Base-by-base conservation (phyloP, 768 basidiomycete genomes). In the Lentinula sp. region DNA sequence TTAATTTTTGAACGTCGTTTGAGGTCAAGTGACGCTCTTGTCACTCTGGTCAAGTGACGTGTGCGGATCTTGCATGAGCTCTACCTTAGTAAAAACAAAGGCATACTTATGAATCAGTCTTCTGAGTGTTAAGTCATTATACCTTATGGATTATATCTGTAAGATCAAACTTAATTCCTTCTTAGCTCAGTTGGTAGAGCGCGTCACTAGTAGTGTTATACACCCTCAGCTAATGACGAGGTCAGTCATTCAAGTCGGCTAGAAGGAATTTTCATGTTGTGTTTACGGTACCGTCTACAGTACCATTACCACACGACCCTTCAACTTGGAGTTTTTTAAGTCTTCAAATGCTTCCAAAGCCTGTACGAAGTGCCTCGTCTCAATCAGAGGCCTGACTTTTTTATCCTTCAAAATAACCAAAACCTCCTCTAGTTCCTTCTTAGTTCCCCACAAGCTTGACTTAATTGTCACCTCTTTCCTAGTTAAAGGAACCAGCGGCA, bases 181-280 rank as follows among this genome's bases (percentile, higher is more conserved):
- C 61, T 62, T 58, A 62, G 57, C 56, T 62, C 61, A 62, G 57
- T 58, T 49, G 61, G 53, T 56, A 57, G 53, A 62, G 61, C 61
- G 61, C 61, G 46, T 62, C 61, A 62, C 61, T 62, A 62, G 61
- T 62, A 58, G 0, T 16, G 2, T 9, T 46, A 12, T 4, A 46
- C 23, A 23, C 23, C 23, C 3, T 23, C 13, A 36, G 1, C 10
- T n/a, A 5, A 54, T 54, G 53, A 54, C 53, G 53, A 54, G 53
- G 53, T 54, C 53, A 54, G 53, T 54, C 53, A 37, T 54, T 54
- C 53, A 41, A 54, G 36, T 54, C 53, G 53, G 53, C 53, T 54
- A 54, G 53, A 54, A 54, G 53, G 53, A 54, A 54, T 8, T 13
- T 46, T 13, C 13, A 0, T 33, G 16, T 36, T 52, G 16, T 5